A percentile compares a stretch with the other conserved stretches of the same genome.
These are phyloP conservation scores for Tetrahymena thermophila DNA, from an alignment of 73 alveolate species.

Conservation along the genomic window DNA sequence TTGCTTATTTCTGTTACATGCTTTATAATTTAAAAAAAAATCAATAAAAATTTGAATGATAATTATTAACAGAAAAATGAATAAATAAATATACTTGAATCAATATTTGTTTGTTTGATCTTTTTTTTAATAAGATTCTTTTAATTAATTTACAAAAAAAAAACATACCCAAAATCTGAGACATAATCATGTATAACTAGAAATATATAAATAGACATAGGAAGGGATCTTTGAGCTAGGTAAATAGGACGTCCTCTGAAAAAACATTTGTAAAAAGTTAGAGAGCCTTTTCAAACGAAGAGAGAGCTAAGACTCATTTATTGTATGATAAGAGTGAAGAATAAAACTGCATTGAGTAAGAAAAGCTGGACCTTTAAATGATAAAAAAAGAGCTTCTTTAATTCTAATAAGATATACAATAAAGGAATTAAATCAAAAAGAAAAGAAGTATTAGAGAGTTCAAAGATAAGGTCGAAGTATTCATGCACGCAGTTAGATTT, in stretches of 20 bases:
- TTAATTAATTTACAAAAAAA: no score
- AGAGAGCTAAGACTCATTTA: not conserved
- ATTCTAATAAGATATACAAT: not conserved
- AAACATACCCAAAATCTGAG: not conserved
- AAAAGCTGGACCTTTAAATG: not conserved
- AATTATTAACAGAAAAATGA: not conserved
- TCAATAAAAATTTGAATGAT: not conserved
- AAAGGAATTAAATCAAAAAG: not conserved
- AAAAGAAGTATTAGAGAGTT: not conserved
- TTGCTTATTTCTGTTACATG: not conserved
- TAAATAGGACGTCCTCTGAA: not conserved
- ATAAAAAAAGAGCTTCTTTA: not conserved
- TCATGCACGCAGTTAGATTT: not conserved
- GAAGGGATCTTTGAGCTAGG: not conserved
- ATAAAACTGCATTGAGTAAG: not conserved
- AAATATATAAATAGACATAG: not conserved
- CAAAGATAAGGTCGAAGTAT: not conserved
- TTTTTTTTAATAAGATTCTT: no score
- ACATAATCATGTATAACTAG: not conserved
- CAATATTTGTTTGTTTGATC: not conserved
- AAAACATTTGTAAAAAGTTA: not conserved
- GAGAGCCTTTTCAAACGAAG: not conserved
- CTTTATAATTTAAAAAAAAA: no score
- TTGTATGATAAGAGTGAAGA: not conserved
- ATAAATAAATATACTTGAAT: not conserved